Evolutionary conservation across 441 rosid species (phyloP).

Genomic region (Melastoma candidum): DNA sequence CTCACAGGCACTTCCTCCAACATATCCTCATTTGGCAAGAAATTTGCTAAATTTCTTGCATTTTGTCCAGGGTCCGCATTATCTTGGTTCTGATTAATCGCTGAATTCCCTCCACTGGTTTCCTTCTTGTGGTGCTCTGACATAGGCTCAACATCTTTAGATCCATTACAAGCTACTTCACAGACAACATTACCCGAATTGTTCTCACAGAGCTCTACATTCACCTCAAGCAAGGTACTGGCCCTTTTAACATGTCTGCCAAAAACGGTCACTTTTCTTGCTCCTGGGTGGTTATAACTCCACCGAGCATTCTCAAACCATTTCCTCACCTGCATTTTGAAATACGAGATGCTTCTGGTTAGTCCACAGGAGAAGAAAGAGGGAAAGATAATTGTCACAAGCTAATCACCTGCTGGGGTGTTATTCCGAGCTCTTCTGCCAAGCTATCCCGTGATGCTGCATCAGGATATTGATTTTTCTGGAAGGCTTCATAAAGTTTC

Average conservation of each 20-base stretch:
- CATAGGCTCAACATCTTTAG: too few relatives aligned
- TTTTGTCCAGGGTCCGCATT: too few relatives aligned
- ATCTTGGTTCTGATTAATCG: too few relatives aligned
- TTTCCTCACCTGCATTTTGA: slow-evolving; percentile 46
- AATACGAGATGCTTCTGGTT: background rate
- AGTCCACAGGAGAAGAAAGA: slow-evolving; percentile 3
- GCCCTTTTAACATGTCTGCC: slow-evolving; percentile 20
- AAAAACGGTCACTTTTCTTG: slow-evolving; percentile 16
- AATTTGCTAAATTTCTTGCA: too few relatives aligned
- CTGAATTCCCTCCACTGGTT: too few relatives aligned
- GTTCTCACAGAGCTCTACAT: too few relatives aligned
- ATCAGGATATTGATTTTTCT: slow-evolving; percentile 68
- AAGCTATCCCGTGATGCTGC: slow-evolving; percentile 44
- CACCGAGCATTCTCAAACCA: slow-evolving; percentile 90
- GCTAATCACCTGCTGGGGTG: slow-evolving; percentile 48
- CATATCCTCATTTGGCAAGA: too few relatives aligned
- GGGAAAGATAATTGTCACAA: background rate
- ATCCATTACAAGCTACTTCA: too few relatives aligned
- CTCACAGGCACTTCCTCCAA: too few relatives aligned
- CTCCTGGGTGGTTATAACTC: slow-evolving; percentile 38
- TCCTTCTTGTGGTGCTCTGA: too few relatives aligned
- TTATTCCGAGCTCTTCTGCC: slow-evolving; percentile 57
- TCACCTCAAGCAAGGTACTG: slow-evolving; percentile 9
- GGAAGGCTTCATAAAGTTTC: slow-evolving; percentile 48
- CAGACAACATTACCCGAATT: too few relatives aligned